These are phyloP conservation scores for Begonia loranthoides DNA, from an alignment of 306 rosid species.

Conservation along the genomic window DNA sequence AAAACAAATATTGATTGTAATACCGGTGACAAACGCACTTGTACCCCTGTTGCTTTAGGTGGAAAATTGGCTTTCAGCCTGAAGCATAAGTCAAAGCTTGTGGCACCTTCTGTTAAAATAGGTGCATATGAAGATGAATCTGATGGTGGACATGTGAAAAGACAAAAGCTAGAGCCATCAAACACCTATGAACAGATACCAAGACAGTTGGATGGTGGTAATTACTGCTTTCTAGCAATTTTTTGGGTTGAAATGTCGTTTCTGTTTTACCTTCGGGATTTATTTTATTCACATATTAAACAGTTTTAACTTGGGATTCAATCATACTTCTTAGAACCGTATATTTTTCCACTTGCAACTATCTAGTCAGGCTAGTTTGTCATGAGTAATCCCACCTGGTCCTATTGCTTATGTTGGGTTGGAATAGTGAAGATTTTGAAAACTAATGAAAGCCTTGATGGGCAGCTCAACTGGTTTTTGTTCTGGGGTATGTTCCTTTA, in stretches of 20 bases:
- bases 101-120: slow-evolving; percentile 67
- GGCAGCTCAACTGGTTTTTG: too few relatives aligned
- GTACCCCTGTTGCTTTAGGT: slow-evolving; percentile 23
- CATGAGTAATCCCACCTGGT: too few relatives aligned
- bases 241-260: background rate
- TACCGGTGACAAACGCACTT: slow-evolving; percentile 43
- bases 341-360: too few relatives aligned
- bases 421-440: too few relatives aligned
- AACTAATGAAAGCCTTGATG: too few relatives aligned
- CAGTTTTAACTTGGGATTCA: too few relatives aligned
- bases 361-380: too few relatives aligned
- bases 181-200: slow-evolving; percentile 34
- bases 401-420: too few relatives aligned
- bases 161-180: slow-evolving; percentile 53
- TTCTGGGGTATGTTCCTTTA: too few relatives aligned
- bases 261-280: too few relatives aligned
- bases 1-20: slow-evolving; percentile 25
- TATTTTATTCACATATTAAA: too few relatives aligned
- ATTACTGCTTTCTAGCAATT: slow-evolving; percentile 27
- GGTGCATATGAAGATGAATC: slow-evolving; percentile 81
- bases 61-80: slow-evolving; percentile 96
- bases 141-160: slow-evolving; percentile 45
- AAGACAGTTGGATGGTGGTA: slow-evolving; percentile 70
- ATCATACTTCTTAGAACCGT: too few relatives aligned
- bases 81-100: slow-evolving; percentile 85